phyloP scores from a whole-genome alignment of 768 basidiomycete genomes.

The Agaricus bisporus region DNA sequence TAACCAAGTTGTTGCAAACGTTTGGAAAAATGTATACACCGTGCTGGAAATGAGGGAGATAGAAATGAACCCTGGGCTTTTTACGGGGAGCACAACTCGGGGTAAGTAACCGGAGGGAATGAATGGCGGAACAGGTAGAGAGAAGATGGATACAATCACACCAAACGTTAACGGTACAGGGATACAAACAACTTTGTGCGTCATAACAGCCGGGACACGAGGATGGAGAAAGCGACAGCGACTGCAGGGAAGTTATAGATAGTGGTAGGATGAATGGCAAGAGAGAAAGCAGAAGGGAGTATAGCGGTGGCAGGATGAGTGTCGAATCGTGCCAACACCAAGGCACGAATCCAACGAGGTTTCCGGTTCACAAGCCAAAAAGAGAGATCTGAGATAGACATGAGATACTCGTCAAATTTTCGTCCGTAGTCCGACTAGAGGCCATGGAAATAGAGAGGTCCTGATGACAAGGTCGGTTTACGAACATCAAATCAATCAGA shows the following conservation, averaged over 20 bases:
- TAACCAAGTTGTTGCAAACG: conserved; percentile 7
- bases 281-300: conserved; percentile 9
- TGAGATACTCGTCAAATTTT: neutral
- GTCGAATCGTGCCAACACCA: neutral
- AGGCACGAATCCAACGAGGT: conserved; percentile 3
- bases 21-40: neutral
- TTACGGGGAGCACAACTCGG: too few species aligned
- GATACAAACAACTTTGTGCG: conserved; percentile 4
- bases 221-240: neutral
- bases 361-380: conserved; percentile 9
- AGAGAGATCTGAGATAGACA: conserved; percentile 3
- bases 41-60: neutral
- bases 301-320: conserved; percentile 6
- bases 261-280: neutral
- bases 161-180: conserved; percentile 4
- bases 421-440: neutral
- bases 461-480: neutral
- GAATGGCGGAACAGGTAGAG: too few species aligned
- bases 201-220: neutral
- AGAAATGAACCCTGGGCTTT: neutral
- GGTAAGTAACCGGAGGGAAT: too few species aligned
- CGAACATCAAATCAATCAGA: conserved; percentile 1
- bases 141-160: neutral
- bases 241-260: neutral
- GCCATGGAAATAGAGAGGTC: neutral